Conservation (phyloP, 2,329 filamentous ascomycete genomes). For the Aspergillus sp. region DNA sequence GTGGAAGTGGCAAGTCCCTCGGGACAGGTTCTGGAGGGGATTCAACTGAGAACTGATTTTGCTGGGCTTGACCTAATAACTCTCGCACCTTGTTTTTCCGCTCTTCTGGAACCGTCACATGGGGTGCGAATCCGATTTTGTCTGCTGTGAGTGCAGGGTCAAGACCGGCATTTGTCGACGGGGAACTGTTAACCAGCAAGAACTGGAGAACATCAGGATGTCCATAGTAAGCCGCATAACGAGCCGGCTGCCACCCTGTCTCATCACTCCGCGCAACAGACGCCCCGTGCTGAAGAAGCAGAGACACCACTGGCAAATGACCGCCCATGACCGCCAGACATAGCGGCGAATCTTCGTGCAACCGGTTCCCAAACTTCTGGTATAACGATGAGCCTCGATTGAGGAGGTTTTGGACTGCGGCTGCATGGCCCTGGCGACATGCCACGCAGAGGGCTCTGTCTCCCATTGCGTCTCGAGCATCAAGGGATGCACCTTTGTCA, state of each 20-base stretch:
- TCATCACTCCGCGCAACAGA: slow-evolving; percentile 30
- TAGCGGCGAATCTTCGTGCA: slow-evolving; percentile 32
- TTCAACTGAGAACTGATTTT: background rate
- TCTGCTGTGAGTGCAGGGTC: slow-evolving; percentile 13
- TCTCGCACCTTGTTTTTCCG: slow-evolving; percentile 13
- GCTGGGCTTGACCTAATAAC: slow-evolving; percentile 11
- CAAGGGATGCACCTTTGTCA: slow-evolving; percentile 24
- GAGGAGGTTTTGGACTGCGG: slow-evolving; percentile 28
- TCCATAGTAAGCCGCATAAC: slow-evolving; percentile 33
- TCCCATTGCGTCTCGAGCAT: slow-evolving; percentile 26
- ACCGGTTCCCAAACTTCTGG: slow-evolving; percentile 15
- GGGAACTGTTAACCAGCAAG: slow-evolving; percentile 21
- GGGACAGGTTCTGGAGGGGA: too few relatives aligned
- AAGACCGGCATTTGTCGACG: slow-evolving; percentile 6
- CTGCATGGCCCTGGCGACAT: slow-evolving; percentile 25
- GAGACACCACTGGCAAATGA: slow-evolving; percentile 24
- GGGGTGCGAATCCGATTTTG: slow-evolving; percentile 19
- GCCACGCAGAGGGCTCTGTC: slow-evolving; percentile 30
- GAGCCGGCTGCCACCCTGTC: slow-evolving; percentile 30
- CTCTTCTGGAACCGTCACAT: slow-evolving; percentile 15
- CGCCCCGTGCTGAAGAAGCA: slow-evolving; percentile 28
- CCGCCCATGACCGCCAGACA: slow-evolving; percentile 32
- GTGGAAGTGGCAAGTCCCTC: too few relatives aligned
- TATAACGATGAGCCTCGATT: slow-evolving; percentile 25
- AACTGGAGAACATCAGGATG: slow-evolving; percentile 28